Evolutionary conservation across 805 yeast species (phyloP), one percentile per base, ranked within the genome.

Genomic region (Groenewaldozyma salmanticensis): DNA sequence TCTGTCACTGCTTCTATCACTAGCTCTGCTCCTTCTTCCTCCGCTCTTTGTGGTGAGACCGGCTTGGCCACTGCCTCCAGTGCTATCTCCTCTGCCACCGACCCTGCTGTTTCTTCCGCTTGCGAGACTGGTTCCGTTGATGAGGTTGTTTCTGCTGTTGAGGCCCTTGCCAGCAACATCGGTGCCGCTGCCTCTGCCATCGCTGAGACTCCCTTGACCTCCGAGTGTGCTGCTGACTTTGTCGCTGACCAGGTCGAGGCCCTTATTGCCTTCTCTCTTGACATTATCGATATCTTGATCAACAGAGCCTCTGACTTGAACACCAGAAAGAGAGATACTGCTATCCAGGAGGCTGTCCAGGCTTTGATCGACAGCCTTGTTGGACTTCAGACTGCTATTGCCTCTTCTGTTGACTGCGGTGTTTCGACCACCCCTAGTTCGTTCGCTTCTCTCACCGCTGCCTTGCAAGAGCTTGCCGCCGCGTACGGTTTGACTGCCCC

Each of bases 11-110:
- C 9, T 27, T n/a, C n/a, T n/a, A n/a, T n/a, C n/a, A n/a, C n/a
- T n/a, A n/a, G n/a, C n/a, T n/a, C n/a, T n/a, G n/a, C n/a, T n/a
- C n/a, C n/a, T n/a, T n/a, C n/a, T n/a, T n/a, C n/a, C n/a, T n/a
- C n/a, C n/a, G n/a, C n/a, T n/a, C 27, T 15, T 17, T 34, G 20
- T 15, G 37, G 37, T 9, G 27, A n/a, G 11, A 34, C 37, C 27
- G 24, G 9, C 16, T n/a, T 19, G 7, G 37, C 29, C 15, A 7
- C 15, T 9, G 27, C 37, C 9, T 13, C 9, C 20, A 27, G 15
- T 17, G 27, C 37, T 15, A 17, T 15, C 16, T 34, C 27, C 37
- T 9, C 34, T 7, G 15, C 17, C 34, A 31, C 16, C 34, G 13
- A 15, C 24, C 9, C 37, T 15, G 13, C 17, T 17, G 37, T 27